Evolutionary conservation across 306 rosid genomes (phyloP).

Genomic region (Quercus dentata): DNA sequence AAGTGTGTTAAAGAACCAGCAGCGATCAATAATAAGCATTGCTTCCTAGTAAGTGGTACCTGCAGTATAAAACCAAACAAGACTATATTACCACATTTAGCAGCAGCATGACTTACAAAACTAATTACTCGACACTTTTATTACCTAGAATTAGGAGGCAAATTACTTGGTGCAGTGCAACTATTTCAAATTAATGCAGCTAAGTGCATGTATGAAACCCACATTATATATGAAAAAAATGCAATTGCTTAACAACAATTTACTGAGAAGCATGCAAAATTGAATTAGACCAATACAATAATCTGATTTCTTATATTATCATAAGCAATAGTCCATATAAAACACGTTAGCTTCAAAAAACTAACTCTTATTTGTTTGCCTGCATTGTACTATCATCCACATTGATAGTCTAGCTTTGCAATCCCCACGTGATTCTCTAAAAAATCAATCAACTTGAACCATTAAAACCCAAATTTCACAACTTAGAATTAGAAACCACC

Average conservation of each 20-base stretch:
- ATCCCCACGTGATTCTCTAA: neutral
- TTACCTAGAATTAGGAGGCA: neutral
- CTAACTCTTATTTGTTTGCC: neutral
- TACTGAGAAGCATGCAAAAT: neutral
- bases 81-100: neutral
- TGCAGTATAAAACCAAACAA: slow-evolving; percentile 21
- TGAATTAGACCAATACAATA: neutral
- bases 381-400: neutral
- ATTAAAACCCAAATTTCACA: neutral
- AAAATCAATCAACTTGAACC: neutral
- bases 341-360: no score
- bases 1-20: slow-evolving; percentile 91
- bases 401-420: neutral
- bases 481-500: neutral
- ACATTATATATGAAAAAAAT: neutral
- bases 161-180: neutral
- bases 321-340: neutral
- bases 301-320: neutral
- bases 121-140: neutral
- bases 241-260: neutral
- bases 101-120: neutral
- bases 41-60: slow-evolving; percentile 67
- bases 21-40: slow-evolving; percentile 65
- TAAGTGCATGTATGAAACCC: neutral
- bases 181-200: neutral